Evolutionary conservation across 2,329 filamentous ascomycete genomes (phyloP).

Genomic region (Dothideomycetes sp.): DNA sequence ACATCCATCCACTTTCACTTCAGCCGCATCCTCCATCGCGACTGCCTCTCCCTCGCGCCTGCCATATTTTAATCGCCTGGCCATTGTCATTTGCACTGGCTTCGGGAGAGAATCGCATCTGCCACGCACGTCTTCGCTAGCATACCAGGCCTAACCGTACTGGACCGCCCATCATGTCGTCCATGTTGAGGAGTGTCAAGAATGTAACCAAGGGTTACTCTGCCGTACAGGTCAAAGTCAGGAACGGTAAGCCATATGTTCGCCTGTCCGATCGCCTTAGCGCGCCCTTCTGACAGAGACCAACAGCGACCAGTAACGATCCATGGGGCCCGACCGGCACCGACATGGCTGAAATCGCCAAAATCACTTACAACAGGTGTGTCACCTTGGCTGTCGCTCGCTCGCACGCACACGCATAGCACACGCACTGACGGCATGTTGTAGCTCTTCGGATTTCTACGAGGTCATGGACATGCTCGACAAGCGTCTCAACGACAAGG

Average conservation of each 20-base stretch:
- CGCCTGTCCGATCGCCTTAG: slow-evolving; percentile 14
- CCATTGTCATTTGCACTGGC: slow-evolving; percentile 2
- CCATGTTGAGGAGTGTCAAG: slow-evolving; percentile 94
- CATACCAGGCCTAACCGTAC: slow-evolving; percentile 1
- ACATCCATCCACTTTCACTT: no score
- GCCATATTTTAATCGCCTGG: slow-evolving; percentile 3
- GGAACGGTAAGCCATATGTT: slow-evolving; percentile 63
- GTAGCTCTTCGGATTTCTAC: slow-evolving; percentile 90
- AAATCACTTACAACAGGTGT: slow-evolving; percentile 96
- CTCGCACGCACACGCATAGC: slow-evolving; percentile 3
- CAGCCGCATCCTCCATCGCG: not conserved
- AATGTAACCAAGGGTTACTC: slow-evolving; percentile 99
- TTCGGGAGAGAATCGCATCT: no score
- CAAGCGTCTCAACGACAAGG: slow-evolving; percentile 96
- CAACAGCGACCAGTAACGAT: slow-evolving; percentile 92
- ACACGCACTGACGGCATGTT: slow-evolving; percentile 5
- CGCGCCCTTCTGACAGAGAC: not conserved
- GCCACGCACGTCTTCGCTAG: not conserved
- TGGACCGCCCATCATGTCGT: slow-evolving; percentile 59
- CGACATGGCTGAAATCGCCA: slow-evolving; percentile 97
- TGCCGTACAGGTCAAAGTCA: slow-evolving; percentile 91
- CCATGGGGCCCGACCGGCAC: slow-evolving; percentile 96
- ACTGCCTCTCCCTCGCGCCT: not conserved
- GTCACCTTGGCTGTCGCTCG: slow-evolving; percentile 25
- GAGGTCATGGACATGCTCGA: slow-evolving; percentile 99